A percentile compares a stretch with the other conserved stretches of the same genome.
Evolutionary conservation across 768 basidiomycete genomes (phyloP).

Genomic region (Saitozyma sp.): DNA sequence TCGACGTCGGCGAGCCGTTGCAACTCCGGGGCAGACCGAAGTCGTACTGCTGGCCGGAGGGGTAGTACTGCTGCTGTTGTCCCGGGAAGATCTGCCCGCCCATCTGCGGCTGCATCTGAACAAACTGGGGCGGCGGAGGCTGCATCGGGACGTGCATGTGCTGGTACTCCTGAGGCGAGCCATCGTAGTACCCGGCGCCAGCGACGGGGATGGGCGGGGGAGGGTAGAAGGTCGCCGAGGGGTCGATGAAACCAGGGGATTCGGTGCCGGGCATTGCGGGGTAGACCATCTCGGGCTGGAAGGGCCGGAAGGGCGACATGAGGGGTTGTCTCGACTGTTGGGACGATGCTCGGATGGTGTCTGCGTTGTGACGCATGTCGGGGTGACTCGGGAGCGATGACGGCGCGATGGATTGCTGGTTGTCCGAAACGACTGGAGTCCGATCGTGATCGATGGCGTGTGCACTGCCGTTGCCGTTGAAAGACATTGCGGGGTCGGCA

Average conservation of each 20-base stretch:
- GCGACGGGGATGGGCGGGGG: not conserved
- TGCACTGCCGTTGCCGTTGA: too few relatives aligned
- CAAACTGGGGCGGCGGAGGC: slow-evolving; percentile 3
- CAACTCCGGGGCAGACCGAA: slow-evolving; percentile 32
- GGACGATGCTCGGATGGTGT: too few relatives aligned
- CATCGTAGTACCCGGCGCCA: slow-evolving; percentile 4
- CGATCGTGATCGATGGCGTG: slow-evolving; percentile 26
- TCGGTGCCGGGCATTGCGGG: slow-evolving; percentile 6
- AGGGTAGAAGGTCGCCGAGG: slow-evolving; percentile 8
- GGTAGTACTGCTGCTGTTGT: slow-evolving; percentile 8
- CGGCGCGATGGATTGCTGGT: slow-evolving; percentile 21
- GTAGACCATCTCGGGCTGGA: slow-evolving; percentile 9
- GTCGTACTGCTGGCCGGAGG: slow-evolving; percentile 4
- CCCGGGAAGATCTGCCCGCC: slow-evolving; percentile 1
- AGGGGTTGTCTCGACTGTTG: slow-evolving; percentile 17
- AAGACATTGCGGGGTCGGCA: too few relatives aligned
- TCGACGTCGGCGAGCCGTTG: slow-evolving; percentile 34
- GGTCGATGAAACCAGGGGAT: slow-evolving; percentile 11
- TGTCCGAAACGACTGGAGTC: slow-evolving; percentile 32
- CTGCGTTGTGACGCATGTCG: slow-evolving; percentile 6
- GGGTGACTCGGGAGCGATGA: slow-evolving; percentile 27
- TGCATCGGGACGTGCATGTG: slow-evolving; percentile 14
- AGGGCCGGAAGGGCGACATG: slow-evolving; percentile 32
- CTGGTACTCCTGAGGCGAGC: slow-evolving; percentile 9
- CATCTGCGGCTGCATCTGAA: not conserved